Evolutionary conservation across 257 asterid species (phyloP), one percentile per base, ranked within the genome.

Genomic region (Jacaranda copaia): DNA sequence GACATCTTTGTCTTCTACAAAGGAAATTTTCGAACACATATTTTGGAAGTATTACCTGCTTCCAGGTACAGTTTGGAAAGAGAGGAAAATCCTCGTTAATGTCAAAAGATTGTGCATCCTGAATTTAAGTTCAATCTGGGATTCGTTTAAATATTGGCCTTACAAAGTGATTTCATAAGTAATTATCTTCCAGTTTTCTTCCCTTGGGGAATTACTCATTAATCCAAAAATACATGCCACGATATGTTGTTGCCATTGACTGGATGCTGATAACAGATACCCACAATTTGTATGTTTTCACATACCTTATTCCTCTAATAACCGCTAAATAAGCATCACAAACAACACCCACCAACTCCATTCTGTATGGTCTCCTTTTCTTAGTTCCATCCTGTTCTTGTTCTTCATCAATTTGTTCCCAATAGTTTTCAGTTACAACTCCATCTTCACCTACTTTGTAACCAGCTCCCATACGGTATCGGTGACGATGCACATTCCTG

Each of bases 261-360:
- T 20, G 16, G 5, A 67, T 63, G 66, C 5, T 1, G 16, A 55
- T 55, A 62, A 18, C n/a, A 8, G 12, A 48, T 14, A 36, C 10
- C n/a, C 42, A 8, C 15, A 16, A 25, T 25, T 7, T 42, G 9
- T 32, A 51, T 65, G 25, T 61, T 42, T 75, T 72, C 8, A 14
- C 79, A 58, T 83, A 89, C 98, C 98, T 89, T 81, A 94, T 90
- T 75, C 97, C 97, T 86, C 98, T 84, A 48, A 90, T 84, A 65
- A 94, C 97, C 6, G 96, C 97, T 84, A 94, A 81, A 79, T 93
- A 94, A 77, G 98, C 89, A 70, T 94, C 97, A 64, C 98, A 94
- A 56, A 92, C 96, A 6, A 92, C 94, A 6, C 98, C 98, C 59
- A 92, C 96, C 85, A 92, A 68, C 87, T 94, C 98, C 38, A 92